A percentile compares a stretch with the other conserved stretches of the same genome.
Evolutionary conservation across 2,329 filamentous ascomycete genomes (phyloP).

Genomic region (Aspergillus chevalieri): DNA sequence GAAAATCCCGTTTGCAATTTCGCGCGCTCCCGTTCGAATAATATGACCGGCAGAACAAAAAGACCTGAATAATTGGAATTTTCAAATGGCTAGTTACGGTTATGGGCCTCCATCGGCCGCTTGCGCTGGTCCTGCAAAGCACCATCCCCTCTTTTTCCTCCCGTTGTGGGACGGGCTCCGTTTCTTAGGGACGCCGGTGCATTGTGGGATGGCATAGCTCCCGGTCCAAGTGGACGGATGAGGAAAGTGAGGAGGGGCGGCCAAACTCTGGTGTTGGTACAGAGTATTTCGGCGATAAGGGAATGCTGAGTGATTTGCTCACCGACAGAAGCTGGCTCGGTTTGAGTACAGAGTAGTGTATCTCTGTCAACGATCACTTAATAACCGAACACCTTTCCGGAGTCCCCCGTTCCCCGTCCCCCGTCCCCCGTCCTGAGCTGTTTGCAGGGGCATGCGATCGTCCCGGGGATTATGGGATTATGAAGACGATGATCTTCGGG

Average conservation of each 20-base stretch:
- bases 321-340: too few relatives aligned
- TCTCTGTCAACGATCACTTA: too few relatives aligned
- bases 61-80: constrained; percentile 3
- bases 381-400: too few relatives aligned
- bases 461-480: not conserved
- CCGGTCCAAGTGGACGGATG: constrained; percentile 10
- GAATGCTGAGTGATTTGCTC: too few relatives aligned
- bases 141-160: constrained; percentile 17
- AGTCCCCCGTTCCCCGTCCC: not conserved
- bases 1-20: constrained; percentile 1
- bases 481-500: not conserved
- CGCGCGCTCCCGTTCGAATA: not conserved
- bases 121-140: too few relatives aligned
- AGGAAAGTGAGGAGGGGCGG: not conserved
- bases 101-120: too few relatives aligned
- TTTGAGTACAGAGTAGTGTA: too few relatives aligned
- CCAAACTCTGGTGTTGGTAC: not conserved
- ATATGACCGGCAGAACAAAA: not conserved
- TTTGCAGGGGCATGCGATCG: not conserved
- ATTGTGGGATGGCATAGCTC: constrained; percentile 5
- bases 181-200: constrained; percentile 14
- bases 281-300: too few relatives aligned
- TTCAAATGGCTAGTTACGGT: constrained; percentile 3
- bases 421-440: not conserved
- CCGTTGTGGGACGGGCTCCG: constrained; percentile 19